These are phyloP conservation scores for Epichloe typhina DNA, from an alignment of 2,329 filamentous ascomycete genomes.

Conservation along the genomic window DNA sequence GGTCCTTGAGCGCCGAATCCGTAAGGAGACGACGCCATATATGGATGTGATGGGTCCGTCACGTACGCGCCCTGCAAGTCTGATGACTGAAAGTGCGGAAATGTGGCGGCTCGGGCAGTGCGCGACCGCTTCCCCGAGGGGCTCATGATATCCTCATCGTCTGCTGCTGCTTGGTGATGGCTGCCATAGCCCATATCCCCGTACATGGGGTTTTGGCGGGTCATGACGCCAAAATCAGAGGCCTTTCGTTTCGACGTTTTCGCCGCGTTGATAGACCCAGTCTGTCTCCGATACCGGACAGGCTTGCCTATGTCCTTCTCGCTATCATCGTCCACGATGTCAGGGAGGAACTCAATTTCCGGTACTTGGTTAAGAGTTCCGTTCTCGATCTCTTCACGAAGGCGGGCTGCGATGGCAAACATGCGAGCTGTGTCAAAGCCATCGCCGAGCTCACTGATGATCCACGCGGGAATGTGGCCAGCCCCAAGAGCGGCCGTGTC, in stretches of 20 bases:
- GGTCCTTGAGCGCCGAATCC: neutral
- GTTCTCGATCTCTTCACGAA: slow-evolving; percentile 31
- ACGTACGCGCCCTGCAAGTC: neutral
- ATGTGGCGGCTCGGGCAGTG: slow-evolving; percentile 4
- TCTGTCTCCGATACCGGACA: slow-evolving; percentile 10
- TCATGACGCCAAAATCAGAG: slow-evolving; percentile 6
- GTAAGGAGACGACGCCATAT: slow-evolving; percentile 6
- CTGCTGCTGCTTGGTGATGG: neutral
- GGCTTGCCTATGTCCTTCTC: slow-evolving; percentile 13
- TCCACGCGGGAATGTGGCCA: slow-evolving; percentile 35
- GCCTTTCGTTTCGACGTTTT: slow-evolving; percentile 15
- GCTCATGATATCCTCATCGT: slow-evolving; percentile 8
- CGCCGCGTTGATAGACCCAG: slow-evolving; percentile 6
- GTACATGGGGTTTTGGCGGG: slow-evolving; percentile 1
- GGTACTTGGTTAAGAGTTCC: slow-evolving; percentile 34
- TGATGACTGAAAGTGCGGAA: slow-evolving; percentile 1
- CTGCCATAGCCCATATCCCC: slow-evolving; percentile 3
- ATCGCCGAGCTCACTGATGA: slow-evolving; percentile 30
- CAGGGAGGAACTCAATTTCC: slow-evolving; percentile 46
- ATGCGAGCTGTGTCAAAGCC: slow-evolving; percentile 36
- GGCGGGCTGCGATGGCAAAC: slow-evolving; percentile 29
- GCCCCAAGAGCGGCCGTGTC: slow-evolving; percentile 16
- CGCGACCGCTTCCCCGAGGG: slow-evolving; percentile 14
- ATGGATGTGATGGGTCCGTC: slow-evolving; percentile 1
- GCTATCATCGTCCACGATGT: slow-evolving; percentile 31